Evolutionary conservation across 2,329 filamentous ascomycete genomes (phyloP), one percentile per base, ranked within the genome.

Genomic region (Setomelanomma holmii): DNA sequence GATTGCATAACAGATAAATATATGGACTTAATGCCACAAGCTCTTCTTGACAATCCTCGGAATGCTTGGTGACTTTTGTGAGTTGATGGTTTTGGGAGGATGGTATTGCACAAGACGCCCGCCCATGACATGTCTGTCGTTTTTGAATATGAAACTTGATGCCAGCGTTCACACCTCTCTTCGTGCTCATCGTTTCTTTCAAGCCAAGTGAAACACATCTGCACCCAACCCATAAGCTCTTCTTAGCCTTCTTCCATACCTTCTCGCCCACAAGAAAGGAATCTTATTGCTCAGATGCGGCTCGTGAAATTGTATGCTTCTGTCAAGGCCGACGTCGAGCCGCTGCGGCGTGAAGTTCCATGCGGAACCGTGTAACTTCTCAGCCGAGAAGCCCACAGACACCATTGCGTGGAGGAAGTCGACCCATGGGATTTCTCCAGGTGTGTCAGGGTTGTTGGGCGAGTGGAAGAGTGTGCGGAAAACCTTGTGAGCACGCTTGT

Each of bases 361-460:
- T 0, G 81, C 81, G 1, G 82, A 86, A 0, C 84, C 84, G 55
- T 86, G 84, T 0, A 86, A 74, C 67, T 88, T 87, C 66, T 84
- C 73, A 0, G 77, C 76, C 0, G 63, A 55, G 49, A 88, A 86
- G 0, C 84, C 84, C 0, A 76, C 75, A 0, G 73, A 72, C 0
- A 60, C 56, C 79, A 86, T 80, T 0, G 82, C 82, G 49, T 80
- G 77, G 5, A 86, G 59, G 53, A 86, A 83, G 46, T 85, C 82
- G 5, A 59, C 68, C 83, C 83, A 86, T 0, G 76, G 40, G 0
- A 86, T 58, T 61, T 86, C 83, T 3, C 80, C 80, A 0, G 79
- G 78, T 4, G 0, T 75, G 66, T 1, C 78, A 69, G 1, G 62
- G 71, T 0, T 50, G 35, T 3, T 68, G 48, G 4, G 77, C 69